Evolutionary conservation across 1,284 basidiomycete species (phyloP).

Genomic region (Microbotryum violaceum): DNA sequence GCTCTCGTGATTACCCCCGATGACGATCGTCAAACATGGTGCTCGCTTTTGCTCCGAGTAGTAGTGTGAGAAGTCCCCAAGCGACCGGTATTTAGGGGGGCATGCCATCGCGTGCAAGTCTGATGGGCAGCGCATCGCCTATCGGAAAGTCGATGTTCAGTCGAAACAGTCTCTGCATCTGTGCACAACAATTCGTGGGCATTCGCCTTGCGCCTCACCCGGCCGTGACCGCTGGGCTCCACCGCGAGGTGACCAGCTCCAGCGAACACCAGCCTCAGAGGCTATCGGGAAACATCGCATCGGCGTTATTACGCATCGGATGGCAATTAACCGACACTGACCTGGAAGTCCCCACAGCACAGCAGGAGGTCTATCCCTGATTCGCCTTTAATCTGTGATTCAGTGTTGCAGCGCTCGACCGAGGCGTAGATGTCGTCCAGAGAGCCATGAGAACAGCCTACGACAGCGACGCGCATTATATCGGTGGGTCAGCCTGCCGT

Average conservation of each 20-base stretch:
- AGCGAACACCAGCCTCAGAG: no score
- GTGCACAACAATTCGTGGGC: neutral
- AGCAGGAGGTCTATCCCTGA: constrained; percentile 71
- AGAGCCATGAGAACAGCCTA: constrained; percentile 92
- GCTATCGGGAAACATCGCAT: no score
- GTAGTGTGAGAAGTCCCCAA: constrained; percentile 83
- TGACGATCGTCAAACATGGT: constrained; percentile 83
- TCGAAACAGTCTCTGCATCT: no score
- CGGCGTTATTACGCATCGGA: no score
- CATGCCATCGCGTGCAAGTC: constrained; percentile 88
- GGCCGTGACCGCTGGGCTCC: neutral
- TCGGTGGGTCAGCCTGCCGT: no score
- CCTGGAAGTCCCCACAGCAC: constrained; percentile 90
- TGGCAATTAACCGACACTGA: constrained; percentile 10
- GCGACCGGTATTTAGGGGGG: constrained; percentile 74
- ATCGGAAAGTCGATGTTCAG: neutral
- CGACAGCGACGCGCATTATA: constrained; percentile 63
- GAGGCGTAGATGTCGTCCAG: constrained; percentile 79
- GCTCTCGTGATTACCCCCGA: constrained; percentile 97
- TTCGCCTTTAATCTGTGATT: constrained; percentile 46
- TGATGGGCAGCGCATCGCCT: constrained; percentile 71
- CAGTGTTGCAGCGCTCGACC: constrained; percentile 56
- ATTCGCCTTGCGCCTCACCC: neutral
- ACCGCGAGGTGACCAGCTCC: neutral
- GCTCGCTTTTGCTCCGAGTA: constrained; percentile 75